Base-by-base conservation (phyloP, 768 basidiomycete genomes). In the Collybia sordida region DNA sequence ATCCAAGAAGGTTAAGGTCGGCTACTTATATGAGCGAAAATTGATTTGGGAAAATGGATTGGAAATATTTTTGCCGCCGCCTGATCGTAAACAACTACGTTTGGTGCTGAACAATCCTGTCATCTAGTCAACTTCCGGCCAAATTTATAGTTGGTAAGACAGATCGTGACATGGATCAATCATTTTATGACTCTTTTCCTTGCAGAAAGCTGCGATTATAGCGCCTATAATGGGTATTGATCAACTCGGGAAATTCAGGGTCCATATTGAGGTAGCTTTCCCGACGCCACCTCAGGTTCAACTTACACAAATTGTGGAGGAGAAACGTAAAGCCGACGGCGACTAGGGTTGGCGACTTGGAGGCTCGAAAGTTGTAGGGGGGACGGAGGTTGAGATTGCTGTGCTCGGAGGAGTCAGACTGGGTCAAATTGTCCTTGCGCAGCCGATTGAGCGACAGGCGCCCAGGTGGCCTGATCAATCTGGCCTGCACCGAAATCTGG, bases 211-310 rank as follows among this genome's bases (percentile, higher is more conserved):
- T 31, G 31, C 31, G 31, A 31, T 31, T 4, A 12, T 31, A 31
- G 31, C 14, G 31, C 31, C 42, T 43, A 43, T 21, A 18, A 21
- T 31, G 31, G 24, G 28, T 21, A 6, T 31, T 31, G 31, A 31
- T 31, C 31, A 31, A 4, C 25, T 14, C 31, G 31, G 31, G 31
- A 7, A 31, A 11, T 12, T 31, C 31, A 31, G 31, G 31, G 31
- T 31, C 31, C 31, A 31, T 12, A 31, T 31, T 31, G 31, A 31
- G 31, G 19, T 24, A 18, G 47, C n/a, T 42, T 53, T 25, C 51
- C 44, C 51, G 41, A 49, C 47, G 50, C 59, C 49, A 57, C 54
- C 49, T 60, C 57, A 58, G 53, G 59, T 54, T 58, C 55, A 40
- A 47, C 46, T 38, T 38, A 23, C 24, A 54, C 52, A 50, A 56